Percentiles rank a stretch among this genome's conserved stretches.
Conservation (phyloP, 352 stramenopile genomes). For the Phytophthora brassicae region DNA sequence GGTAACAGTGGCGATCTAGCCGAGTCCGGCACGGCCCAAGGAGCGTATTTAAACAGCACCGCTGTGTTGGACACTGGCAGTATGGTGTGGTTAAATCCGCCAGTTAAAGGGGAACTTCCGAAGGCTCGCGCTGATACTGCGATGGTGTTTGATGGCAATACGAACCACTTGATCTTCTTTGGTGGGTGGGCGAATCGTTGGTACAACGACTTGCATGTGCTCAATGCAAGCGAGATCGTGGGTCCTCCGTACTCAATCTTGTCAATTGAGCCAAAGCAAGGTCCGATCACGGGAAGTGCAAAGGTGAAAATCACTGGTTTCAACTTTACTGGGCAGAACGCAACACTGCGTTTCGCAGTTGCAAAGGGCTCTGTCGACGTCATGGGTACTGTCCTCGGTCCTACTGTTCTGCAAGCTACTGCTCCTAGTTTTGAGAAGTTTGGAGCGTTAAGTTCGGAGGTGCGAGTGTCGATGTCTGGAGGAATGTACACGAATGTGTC, state of each 20-base stretch:
- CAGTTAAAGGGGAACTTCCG: constrained; percentile 78
- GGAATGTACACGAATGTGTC: constrained; percentile 93
- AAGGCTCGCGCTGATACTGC: constrained; percentile 90
- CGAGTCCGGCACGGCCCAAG: constrained; percentile 84
- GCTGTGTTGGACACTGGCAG: constrained; percentile 91
- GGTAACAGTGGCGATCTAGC: constrained; percentile 94
- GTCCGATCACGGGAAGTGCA: constrained; percentile 93
- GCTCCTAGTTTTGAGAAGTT: constrained; percentile 96
- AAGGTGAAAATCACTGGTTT: constrained; percentile 90
- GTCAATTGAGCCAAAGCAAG: constrained; percentile 87
- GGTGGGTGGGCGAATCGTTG: constrained; percentile 96
- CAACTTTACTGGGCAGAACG: constrained; percentile 90
- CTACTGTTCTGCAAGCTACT: constrained; percentile 87
- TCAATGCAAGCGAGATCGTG: constrained; percentile 94
- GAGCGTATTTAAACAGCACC: constrained; percentile 89
- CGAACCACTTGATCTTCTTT: constrained; percentile 93
- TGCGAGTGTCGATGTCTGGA: constrained; percentile 89
- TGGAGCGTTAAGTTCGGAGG: constrained; percentile 83
- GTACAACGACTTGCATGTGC: constrained; percentile 92
- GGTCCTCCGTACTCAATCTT: constrained; percentile 96
- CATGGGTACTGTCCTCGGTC: constrained; percentile 80
- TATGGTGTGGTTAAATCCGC: constrained; percentile 72
- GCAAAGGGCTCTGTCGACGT: constrained; percentile 93
- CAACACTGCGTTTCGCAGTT: constrained; percentile 92
- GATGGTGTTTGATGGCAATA: constrained; percentile 92